Evolutionary conservation across 176 grass and related monocot genomes (phyloP).

Genomic region (Leersia perrieri): DNA sequence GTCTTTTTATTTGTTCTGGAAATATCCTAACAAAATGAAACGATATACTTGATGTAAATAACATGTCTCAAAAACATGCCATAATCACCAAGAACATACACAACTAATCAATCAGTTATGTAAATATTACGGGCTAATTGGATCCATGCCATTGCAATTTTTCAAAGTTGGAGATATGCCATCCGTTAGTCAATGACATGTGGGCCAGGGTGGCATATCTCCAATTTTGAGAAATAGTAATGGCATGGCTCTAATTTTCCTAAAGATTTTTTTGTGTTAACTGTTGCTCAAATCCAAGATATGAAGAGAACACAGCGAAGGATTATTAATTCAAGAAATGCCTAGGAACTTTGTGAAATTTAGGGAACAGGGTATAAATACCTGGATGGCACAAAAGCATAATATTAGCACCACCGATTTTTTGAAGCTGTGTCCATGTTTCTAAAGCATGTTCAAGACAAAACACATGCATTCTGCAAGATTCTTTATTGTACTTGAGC

Average conservation of each 20-base stretch:
- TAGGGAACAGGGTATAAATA: constrained; percentile 40
- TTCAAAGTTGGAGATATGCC: too few species aligned
- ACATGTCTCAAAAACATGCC: not conserved
- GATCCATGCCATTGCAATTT: too few species aligned
- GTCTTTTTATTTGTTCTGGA: not conserved
- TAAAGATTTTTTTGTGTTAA: too few species aligned
- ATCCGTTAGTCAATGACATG: too few species aligned
- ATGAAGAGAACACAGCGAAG: constrained; percentile 13
- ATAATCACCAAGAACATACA: constrained; percentile 17
- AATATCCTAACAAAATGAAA: constrained; percentile 12
- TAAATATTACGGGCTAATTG: constrained; percentile 14
- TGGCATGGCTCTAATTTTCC: too few species aligned
- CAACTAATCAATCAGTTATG: not conserved
- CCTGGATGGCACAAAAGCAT: constrained; percentile 97
- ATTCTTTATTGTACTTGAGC: constrained; percentile 70
- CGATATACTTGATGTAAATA: not conserved
- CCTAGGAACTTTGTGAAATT: not conserved
- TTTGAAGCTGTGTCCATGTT: constrained; percentile 76
- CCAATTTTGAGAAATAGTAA: too few species aligned
- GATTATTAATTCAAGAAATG: constrained; percentile 15
- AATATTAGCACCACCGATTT: constrained; percentile 82
- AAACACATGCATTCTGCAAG: constrained; percentile 95
- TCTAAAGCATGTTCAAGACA: constrained; percentile 98
- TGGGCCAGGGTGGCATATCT: too few species aligned
- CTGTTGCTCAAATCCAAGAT: not conserved